A percentile compares a stretch with the other conserved stretches of the same genome.
Evolutionary conservation across 2,329 filamentous ascomycete species (phyloP).

Genomic region (Venturia oleaginea): DNA sequence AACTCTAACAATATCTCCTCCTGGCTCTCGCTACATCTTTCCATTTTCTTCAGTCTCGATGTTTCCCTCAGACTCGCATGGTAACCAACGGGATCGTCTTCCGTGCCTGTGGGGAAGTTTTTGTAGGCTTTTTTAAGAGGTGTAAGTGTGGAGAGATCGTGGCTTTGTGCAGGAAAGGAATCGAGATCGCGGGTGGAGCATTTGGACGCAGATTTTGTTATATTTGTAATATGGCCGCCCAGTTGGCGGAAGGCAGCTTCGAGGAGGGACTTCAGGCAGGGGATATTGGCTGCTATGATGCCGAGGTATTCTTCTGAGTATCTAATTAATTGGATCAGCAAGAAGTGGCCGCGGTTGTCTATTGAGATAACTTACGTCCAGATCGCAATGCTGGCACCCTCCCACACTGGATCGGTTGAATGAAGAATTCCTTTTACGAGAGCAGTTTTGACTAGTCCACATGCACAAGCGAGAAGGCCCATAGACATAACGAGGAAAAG

Average conservation of each 20-base stretch:
- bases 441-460: constrained; percentile 1
- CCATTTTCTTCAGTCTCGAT: neutral
- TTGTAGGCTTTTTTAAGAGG: neutral
- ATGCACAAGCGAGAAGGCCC: constrained; percentile 10
- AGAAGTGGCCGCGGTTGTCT: neutral
- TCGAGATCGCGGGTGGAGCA: neutral
- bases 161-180: neutral
- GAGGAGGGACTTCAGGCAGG: constrained; percentile 9
- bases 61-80: neutral
- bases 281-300: constrained; percentile 13
- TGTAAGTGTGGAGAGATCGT: neutral
- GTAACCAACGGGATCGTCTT: neutral
- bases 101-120: neutral
- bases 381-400: neutral
- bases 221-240: neutral
- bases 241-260: constrained; percentile 3
- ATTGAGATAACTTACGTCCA: constrained; percentile 1
- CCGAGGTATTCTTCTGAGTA: constrained; percentile 12
- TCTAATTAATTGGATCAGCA: neutral
- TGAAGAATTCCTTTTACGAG: neutral
- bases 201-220: neutral
- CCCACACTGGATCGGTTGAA: constrained; percentile 2
- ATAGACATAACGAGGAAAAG: constrained; percentile 12
- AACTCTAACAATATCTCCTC: neutral
- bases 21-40: neutral